Base-by-base conservation (phyloP, 106 monocot genomes). In the Acorus calamus region DNA sequence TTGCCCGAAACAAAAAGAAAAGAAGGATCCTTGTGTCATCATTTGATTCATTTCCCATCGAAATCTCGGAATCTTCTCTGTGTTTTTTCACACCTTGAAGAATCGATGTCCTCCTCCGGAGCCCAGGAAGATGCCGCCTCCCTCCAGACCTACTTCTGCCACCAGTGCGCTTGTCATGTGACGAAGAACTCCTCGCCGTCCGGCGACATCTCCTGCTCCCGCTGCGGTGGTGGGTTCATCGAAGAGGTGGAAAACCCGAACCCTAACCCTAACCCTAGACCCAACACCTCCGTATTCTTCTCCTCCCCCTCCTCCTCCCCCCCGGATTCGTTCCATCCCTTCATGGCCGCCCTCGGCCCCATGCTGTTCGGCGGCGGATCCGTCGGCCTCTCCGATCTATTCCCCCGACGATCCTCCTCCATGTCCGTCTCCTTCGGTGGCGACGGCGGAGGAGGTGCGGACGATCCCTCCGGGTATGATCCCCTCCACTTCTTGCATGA, bases 191-290 rank as follows among this genome's bases (percentile, higher is more conserved):
- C 81, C 4, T 68, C 84, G 42, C 55, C 80, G 42, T 53, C 65
- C 67, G 68, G 59, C 45, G 89, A 89, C 6, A 72, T 94, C 71
- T 50, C 54, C 53, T 94, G 94, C 80, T 90, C 94, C 41, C 51
- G 75, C 61, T 94, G 90, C 75, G 11, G 69, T 28, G 79, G 80
- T 14, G 94, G 87, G 41, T 94, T 94, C 89, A 57, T 96, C 51
- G 94, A 96, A 49, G 90, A 87, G 68, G 46, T 87, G 55, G 78
- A 84, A 6, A 6, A 55, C 12, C 70, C 76, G 12, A 62, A 56
- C 41, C 73, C n/a, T n/a, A n/a, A n/a, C n/a, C n/a, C n/a, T n/a
- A n/a, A n/a, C n/a, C n/a, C 76, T 53, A 73, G 46, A 59, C 79
- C 86, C 52, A 71, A 8, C 66, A 61, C 71, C 55, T 49, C 41